These are phyloP conservation scores for Magnaporthales sp. DNA, from an alignment of 2,329 filamentous ascomycete genomes.

Conservation along the genomic window DNA sequence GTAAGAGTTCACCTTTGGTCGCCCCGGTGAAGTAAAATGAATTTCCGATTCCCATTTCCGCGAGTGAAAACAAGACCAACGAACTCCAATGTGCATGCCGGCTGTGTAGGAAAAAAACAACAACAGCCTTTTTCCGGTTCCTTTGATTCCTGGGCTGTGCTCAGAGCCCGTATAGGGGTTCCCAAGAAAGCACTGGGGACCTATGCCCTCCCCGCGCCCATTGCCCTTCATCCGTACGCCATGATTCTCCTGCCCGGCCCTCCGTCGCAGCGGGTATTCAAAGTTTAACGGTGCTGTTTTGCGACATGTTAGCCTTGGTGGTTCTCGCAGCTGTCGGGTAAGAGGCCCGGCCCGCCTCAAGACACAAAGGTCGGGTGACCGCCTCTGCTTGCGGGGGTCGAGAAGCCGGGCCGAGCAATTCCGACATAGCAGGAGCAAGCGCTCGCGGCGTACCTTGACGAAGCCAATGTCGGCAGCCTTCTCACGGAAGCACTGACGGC, in stretches of 20 bases:
- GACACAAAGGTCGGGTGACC: not conserved
- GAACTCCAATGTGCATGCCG: conserved; percentile 5
- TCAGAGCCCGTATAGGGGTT: not conserved
- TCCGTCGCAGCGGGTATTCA: conserved; percentile 2
- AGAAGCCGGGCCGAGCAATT: not conserved
- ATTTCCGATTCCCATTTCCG: conserved; percentile 6
- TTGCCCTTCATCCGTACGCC: conserved; percentile 4
- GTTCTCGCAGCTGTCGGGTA: not conserved
- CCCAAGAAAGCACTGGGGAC: not conserved
- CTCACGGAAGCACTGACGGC: conserved; percentile 73
- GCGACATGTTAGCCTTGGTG: not conserved
- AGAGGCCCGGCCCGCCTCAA: not conserved
- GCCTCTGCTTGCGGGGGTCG: not conserved
- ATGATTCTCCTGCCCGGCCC: conserved; percentile 1
- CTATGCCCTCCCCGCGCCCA: not conserved
- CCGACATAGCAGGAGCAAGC: too few species aligned
- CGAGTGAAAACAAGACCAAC: conserved; percentile 5
- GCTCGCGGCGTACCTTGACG: conserved; percentile 48
- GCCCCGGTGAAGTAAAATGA: conserved; percentile 3
- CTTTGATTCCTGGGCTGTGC: not conserved
- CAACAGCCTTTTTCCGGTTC: not conserved
- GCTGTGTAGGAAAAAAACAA: not conserved
- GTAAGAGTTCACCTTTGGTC: not conserved
- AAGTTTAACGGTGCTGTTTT: conserved; percentile 9
- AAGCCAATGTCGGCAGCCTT: conserved; percentile 66